phyloP scores from a whole-genome alignment of 2,329 filamentous ascomycete species.

The Cladosporium sp. region DNA sequence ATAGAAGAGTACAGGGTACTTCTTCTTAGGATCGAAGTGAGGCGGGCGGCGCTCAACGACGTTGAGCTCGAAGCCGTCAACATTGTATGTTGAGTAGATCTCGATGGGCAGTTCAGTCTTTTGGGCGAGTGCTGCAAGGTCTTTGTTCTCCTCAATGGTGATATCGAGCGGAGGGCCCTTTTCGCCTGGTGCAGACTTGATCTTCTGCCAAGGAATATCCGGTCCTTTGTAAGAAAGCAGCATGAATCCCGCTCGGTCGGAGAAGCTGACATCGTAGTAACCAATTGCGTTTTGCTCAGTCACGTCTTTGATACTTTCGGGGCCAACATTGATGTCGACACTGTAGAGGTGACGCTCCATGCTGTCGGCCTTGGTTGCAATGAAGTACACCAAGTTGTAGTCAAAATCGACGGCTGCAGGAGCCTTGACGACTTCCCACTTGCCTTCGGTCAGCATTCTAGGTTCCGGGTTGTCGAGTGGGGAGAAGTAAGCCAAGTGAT shows the following conservation, averaged over 20 bases:
- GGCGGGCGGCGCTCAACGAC: conserved; percentile 82
- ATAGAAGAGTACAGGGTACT: conserved; percentile 91
- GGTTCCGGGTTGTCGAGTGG: conserved; percentile 81
- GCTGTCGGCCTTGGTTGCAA: conserved; percentile 78
- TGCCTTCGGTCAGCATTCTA: conserved; percentile 76
- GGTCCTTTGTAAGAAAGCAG: conserved; percentile 83
- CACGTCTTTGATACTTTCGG: conserved; percentile 59
- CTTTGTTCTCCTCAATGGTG: conserved; percentile 72
- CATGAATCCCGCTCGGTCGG: conserved; percentile 72
- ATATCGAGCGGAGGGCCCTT: conserved; percentile 57
- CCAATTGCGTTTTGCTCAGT: conserved; percentile 70
- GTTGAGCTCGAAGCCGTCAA: conserved; percentile 70
- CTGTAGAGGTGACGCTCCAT: conserved; percentile 90
- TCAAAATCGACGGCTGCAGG: conserved; percentile 80
- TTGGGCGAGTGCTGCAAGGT: conserved; percentile 64
- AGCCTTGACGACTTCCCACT: conserved; percentile 87
- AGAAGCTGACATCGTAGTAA: conserved; percentile 83
- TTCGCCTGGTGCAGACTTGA: conserved; percentile 76
- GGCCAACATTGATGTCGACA: conserved; percentile 74
- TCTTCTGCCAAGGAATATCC: conserved; percentile 82
- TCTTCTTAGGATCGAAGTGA: conserved; percentile 76
- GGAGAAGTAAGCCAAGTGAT: conserved; percentile 90
- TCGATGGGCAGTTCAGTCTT: conserved; percentile 78
- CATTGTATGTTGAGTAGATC: conserved; percentile 77
- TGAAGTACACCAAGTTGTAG: conserved; percentile 86